Evolutionary conservation across 768 basidiomycete species (phyloP).

Genomic region (Lactifluus piperatus): DNA sequence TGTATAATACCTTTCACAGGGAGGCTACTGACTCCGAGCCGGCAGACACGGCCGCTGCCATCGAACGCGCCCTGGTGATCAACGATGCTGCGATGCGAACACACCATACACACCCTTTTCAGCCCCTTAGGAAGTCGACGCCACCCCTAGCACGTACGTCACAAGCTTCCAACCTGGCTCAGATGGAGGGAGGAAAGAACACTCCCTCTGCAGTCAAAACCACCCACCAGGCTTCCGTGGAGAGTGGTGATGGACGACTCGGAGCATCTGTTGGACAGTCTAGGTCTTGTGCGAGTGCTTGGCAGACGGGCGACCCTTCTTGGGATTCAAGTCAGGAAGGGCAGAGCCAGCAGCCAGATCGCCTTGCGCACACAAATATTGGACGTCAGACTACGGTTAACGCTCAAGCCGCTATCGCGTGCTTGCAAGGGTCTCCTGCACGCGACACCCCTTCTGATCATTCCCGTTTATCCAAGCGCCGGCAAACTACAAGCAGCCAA

Average conservation of each 20-base stretch:
- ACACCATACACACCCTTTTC: no score
- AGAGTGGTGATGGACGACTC: not conserved
- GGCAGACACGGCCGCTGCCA: slow-evolving; percentile 1
- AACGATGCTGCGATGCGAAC: not conserved
- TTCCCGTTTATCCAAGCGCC: not conserved
- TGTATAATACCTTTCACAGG: not conserved
- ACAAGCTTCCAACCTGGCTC: not conserved
- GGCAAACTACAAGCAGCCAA: not conserved
- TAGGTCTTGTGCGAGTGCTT: not conserved
- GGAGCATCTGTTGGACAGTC: not conserved
- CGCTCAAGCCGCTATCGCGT: not conserved
- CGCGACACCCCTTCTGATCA: not conserved
- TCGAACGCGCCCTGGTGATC: slow-evolving; percentile 1
- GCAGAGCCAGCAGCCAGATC: not conserved
- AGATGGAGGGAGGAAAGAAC: not conserved
- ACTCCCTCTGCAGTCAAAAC: not conserved
- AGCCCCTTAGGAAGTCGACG: not conserved
- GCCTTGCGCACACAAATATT: not conserved
- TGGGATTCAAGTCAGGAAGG: not conserved
- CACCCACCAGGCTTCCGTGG: no score
- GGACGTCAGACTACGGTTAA: not conserved
- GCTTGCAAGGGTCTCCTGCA: not conserved
- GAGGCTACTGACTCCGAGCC: not conserved
- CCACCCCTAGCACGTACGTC: not conserved
- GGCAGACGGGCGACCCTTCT: not conserved